Evolutionary conservation across 2,329 filamentous ascomycete genomes (phyloP).

Genomic region (Nemania serpens): DNA sequence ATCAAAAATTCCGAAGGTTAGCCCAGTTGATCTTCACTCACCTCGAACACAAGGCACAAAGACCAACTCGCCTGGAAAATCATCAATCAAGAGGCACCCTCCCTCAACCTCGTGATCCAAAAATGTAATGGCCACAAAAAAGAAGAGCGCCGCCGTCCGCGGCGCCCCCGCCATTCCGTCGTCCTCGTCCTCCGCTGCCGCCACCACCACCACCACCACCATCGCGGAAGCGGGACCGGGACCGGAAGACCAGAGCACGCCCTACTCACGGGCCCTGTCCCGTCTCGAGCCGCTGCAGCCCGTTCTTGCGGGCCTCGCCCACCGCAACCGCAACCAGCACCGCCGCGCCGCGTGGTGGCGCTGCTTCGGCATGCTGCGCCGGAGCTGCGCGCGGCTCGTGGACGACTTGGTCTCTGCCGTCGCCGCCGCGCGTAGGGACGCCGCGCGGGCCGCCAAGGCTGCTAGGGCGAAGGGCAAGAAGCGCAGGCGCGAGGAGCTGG

Average conservation of each 20-base stretch:
- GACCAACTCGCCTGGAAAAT: too few relatives aligned
- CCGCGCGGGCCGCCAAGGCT: constrained; percentile 20
- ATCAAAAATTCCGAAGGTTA: neutral
- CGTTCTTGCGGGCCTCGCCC: constrained; percentile 73
- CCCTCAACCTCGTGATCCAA: too few relatives aligned
- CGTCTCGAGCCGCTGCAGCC: constrained; percentile 40
- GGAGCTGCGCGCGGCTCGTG: constrained; percentile 63
- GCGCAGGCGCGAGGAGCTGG: constrained; percentile 43
- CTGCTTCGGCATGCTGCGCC: constrained; percentile 72
- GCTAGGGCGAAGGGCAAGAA: constrained; percentile 43
- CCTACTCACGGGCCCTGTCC: constrained; percentile 34
- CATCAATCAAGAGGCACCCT: too few relatives aligned
- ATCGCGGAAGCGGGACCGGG: neutral
- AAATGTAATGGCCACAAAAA: neutral
- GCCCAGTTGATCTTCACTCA: neutral
- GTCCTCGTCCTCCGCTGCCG: neutral
- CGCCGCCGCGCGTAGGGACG: constrained; percentile 15
- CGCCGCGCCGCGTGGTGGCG: constrained; percentile 79
- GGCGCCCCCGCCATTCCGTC: too few relatives aligned
- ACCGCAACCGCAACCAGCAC: constrained; percentile 93
- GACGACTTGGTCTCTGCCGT: constrained; percentile 40
- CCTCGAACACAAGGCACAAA: neutral
- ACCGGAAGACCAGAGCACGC: constrained; percentile 2
- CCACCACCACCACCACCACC: neutral
- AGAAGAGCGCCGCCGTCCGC: too few relatives aligned